Evolutionary conservation across 345 rosid species (phyloP), one percentile per base, ranked within the genome.

Genomic region (Dipteronia dyeriana): DNA sequence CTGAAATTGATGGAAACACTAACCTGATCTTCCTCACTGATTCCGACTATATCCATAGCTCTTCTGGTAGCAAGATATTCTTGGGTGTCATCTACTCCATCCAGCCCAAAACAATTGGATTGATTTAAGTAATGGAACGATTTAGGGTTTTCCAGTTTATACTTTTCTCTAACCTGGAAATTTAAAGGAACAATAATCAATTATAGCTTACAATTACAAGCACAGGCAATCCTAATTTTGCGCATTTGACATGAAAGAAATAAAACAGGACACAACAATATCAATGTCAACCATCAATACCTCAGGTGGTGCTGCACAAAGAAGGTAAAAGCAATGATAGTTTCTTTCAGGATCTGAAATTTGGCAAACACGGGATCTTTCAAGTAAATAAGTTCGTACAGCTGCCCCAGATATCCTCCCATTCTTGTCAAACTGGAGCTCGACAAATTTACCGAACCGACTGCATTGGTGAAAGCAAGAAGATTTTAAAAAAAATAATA

Each of bases 341-440:
- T 94, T 96, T 90, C 99, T 91, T 87, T 96, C 99, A 79, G 99
- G 99, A 81, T 89, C 87, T 74, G 97, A 92, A 86, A 94, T 86
- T 89, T 96, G 99, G 89, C 99, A 96, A 82, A 96, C 99, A 77
- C 99, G 99, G 82, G 99, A 96, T 70, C 99, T 88, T 84, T 96
- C 99, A 62, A 96, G 91, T 87, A 96, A 81, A 86, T 96, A 96
- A 71, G 99, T 96, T 66, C 99, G 86, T 79, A 96, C 87, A 75
- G 99, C 99, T 23, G 99, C 99, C 63, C 99, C 99, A 49, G 99
- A 96, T 81, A 96, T 96, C 86, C 99, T 88, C 87, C 99, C 99
- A 84, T 77, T 91, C 83, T 92, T 96, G 91, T 96, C 98, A 82
- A 96, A 96, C 86, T 96, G 99, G 80, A 96, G 82, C 93, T 96